A percentile compares a stretch with the other conserved stretches of the same genome.
phyloP scores from a whole-genome alignment of 176 grass and related monocot genomes.

The Musa itinerans region DNA sequence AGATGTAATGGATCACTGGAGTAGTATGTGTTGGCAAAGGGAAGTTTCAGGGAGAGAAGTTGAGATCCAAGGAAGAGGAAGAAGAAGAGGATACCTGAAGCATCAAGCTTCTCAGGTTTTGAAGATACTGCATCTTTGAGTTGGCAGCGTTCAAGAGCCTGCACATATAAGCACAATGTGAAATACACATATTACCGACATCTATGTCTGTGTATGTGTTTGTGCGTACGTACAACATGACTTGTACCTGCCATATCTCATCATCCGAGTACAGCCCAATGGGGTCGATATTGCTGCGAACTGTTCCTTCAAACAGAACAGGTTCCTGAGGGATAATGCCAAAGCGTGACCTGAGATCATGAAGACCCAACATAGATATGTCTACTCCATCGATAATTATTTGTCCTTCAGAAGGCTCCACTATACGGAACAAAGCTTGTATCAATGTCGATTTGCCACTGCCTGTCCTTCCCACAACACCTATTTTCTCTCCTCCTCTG shows the following conservation, averaged over 20 bases:
- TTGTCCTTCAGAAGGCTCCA: conserved; percentile 70
- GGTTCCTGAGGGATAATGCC: conserved; percentile 97
- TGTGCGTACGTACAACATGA: neutral
- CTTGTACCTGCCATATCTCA: conserved; percentile 89
- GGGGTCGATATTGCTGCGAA: conserved; percentile 79
- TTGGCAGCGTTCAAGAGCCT: conserved; percentile 93
- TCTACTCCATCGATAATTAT: conserved; percentile 74
- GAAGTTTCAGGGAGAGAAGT: too few relatives aligned
- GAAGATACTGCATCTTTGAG: conserved; percentile 77
- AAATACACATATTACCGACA: neutral
- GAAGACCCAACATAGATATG: conserved; percentile 88
- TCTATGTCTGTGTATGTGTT: neutral
- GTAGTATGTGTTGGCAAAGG: too few relatives aligned
- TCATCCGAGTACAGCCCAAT: conserved; percentile 81
- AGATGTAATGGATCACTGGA: too few relatives aligned
- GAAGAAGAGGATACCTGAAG: conserved; percentile 51
- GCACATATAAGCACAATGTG: conserved; percentile 8
- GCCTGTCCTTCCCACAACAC: conserved; percentile 81
- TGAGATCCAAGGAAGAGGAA: neutral
- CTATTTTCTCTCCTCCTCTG: conserved; percentile 74
- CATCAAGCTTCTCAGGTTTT: conserved; percentile 85
- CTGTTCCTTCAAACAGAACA: conserved; percentile 86
- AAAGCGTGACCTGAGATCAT: conserved; percentile 90
- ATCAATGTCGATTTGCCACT: conserved; percentile 97
- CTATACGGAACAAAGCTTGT: conserved; percentile 93